Base-by-base conservation (phyloP, 495 filamentous ascomycete species). In the Podospora didyma region DNA sequence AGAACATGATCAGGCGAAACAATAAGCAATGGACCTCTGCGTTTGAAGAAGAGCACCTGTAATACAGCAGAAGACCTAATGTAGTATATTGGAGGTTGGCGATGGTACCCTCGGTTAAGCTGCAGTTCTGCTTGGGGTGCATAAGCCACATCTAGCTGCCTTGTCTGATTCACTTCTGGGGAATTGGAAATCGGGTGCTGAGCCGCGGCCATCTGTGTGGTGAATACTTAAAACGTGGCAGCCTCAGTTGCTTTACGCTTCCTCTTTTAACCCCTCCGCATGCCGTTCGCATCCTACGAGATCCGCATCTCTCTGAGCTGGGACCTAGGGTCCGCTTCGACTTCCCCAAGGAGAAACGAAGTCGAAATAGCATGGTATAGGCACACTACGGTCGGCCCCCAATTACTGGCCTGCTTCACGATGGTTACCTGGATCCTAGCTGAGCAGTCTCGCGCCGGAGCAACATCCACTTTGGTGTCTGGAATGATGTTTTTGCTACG, bases 1-100 rank as follows among this genome's bases (percentile, higher is more conserved):
- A 69, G 54, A 62, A 66, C 61, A 61, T 69, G 37, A 69, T 69
- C 54, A 67, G 61, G n/a, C n/a, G n/a, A n/a, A n/a, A n/a, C n/a
- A n/a, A n/a, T n/a, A n/a, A n/a, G n/a, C n/a, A n/a, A n/a, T n/a
- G n/a, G n/a, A n/a, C n/a, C n/a, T n/a, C n/a, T n/a, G 57, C 64
- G 64, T 52, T 39, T 58, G 39, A 64, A 21, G 34, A 54, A 66
- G 26, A 9, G 9, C 26, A 31, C 26, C 26, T 31, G 26, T 31
- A 31, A 31, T 31, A 9, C 9, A 31, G 26, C 26, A 31, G 26
- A 31, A 31, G 26, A 31, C 26, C 26, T 31, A 9, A 31, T 41
- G n/a, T 41, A 41, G n/a, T 14, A 14, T 41, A 41, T 17, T 14
- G 16, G 4, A 17, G 12, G 37, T 41, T 14, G 12, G 6, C n/a